Evolutionary conservation across 129 eudicot species (phyloP).

Genomic region (Flaveria sonorensis): DNA sequence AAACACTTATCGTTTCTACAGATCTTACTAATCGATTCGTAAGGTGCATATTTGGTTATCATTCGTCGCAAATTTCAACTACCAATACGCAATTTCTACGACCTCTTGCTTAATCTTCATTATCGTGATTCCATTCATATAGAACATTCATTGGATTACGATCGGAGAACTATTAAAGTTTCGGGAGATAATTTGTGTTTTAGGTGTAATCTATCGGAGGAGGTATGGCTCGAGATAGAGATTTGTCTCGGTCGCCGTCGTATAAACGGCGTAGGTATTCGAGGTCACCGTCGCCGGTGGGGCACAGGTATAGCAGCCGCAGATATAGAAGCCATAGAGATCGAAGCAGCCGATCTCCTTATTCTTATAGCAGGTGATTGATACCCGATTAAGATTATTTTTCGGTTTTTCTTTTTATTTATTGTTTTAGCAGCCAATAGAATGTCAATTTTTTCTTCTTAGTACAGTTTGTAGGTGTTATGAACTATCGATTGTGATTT

Average conservation of each 20-base stretch:
- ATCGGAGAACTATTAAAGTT: slow-evolving; percentile 2
- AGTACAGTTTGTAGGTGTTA: background rate
- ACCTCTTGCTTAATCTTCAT: slow-evolving; percentile 10
- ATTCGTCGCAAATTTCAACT: background rate
- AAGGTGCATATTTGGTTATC: slow-evolving; percentile 1
- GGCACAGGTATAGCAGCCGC: slow-evolving; percentile 61
- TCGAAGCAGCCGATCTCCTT: slow-evolving; percentile 79
- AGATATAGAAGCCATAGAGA: slow-evolving; percentile 71
- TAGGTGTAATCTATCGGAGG: slow-evolving; percentile 11
- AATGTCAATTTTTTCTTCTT: background rate
- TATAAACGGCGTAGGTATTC: slow-evolving; percentile 69
- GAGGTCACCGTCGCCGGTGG: slow-evolving; percentile 85
- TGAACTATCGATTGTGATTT: background rate
- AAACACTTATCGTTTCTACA: slow-evolving; percentile 20
- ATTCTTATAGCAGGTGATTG: slow-evolving; percentile 86
- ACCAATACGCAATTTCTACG: background rate
- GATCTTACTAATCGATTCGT: slow-evolving; percentile 15
- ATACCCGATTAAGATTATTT: slow-evolving; percentile 52
- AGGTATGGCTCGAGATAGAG: slow-evolving; percentile 71
- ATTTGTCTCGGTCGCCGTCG: slow-evolving; percentile 83
- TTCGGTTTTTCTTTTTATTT: background rate
- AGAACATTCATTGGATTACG: background rate
- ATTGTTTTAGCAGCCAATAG: slow-evolving; percentile 8
- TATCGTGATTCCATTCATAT: background rate
- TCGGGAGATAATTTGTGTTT: slow-evolving; percentile 21